Conservation (phyloP, 257 asterid species). For the Ilex asprella region DNA sequence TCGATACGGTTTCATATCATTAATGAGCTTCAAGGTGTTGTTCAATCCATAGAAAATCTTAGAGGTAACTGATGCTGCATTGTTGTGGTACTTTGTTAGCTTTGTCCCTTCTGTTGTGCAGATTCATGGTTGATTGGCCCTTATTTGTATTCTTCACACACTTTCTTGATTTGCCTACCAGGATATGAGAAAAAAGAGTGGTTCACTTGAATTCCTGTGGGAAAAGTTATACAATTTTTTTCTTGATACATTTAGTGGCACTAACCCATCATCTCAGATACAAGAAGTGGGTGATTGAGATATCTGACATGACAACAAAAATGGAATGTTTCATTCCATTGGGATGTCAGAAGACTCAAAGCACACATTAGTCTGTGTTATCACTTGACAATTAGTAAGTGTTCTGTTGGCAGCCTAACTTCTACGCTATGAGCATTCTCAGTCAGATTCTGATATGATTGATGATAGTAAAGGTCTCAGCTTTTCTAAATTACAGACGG, state of each 20-base stretch:
- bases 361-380: too few species aligned
- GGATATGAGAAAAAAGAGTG: background rate
- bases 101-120: constrained; percentile 1
- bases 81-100: background rate
- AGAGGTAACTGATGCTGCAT: constrained; percentile 51
- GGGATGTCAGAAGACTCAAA: too few species aligned
- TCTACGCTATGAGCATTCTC: too few species aligned
- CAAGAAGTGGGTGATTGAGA: too few species aligned
- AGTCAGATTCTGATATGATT: too few species aligned
- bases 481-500: too few species aligned
- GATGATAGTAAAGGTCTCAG: too few species aligned
- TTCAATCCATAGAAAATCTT: constrained; percentile 55
- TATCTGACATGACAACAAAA: too few species aligned
- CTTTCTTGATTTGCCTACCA: background rate
- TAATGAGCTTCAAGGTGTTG: constrained; percentile 46
- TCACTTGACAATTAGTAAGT: too few species aligned
- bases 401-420: too few species aligned
- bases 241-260: background rate
- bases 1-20: constrained; percentile 39
- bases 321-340: too few species aligned
- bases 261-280: too few species aligned
- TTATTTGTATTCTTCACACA: background rate
- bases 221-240: background rate
- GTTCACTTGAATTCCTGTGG: background rate
- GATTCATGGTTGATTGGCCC: background rate